Base-by-base conservation (phyloP, 176 grass and related monocot species). In the Metroxylon sagu region DNA sequence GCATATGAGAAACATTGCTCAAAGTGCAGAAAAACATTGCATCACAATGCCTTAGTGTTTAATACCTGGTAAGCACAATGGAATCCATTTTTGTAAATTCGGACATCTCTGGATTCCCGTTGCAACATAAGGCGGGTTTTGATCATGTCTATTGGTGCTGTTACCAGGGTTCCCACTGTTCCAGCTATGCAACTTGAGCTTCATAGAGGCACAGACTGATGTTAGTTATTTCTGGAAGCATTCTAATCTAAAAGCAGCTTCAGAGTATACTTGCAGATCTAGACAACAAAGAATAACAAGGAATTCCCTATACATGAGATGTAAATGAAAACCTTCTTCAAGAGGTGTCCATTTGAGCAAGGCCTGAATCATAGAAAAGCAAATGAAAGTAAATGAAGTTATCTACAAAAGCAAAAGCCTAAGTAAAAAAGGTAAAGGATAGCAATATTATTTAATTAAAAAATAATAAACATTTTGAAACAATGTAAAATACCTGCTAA, bases 81-180 rank as follows among this genome's bases (percentile, higher is more conserved):
- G 69, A 97, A 78, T 60, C 84, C 84, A 52, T 88, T 97, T 62
- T 49, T 87, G 72, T 97, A 88, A 54, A 56, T 76, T 82, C 62
- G 73, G 53, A 49, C 66, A 67, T 81, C 78, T 78, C 63, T 71
- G 25, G 78, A 76, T 61, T 77, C 92, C 14, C 8, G 57, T 48
- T 97, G 93, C 71, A 97, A 76, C 87, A 97, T 97, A 83, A 97
- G 28, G 26, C 93, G 88, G 71, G 87, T 91, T 82, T 91, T 97
- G 79, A 91, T 81, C 84, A 88, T 91, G 72, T 91, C 93, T 50
- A 91, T 68, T 55, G 93, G 93, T 48, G 87, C 76, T 57, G 87
- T 91, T 66, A 74, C 65, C 64, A 91, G 74, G 59, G 87, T 91
- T 72, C 93, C 78, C 56, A 80, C 59, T 53, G 84, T 88, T 77